Percentiles rank a stretch among this genome's conserved stretches.
These are phyloP conservation scores for Galerina sulciceps DNA, from an alignment of 768 basidiomycete species.

Conservation along the genomic window DNA sequence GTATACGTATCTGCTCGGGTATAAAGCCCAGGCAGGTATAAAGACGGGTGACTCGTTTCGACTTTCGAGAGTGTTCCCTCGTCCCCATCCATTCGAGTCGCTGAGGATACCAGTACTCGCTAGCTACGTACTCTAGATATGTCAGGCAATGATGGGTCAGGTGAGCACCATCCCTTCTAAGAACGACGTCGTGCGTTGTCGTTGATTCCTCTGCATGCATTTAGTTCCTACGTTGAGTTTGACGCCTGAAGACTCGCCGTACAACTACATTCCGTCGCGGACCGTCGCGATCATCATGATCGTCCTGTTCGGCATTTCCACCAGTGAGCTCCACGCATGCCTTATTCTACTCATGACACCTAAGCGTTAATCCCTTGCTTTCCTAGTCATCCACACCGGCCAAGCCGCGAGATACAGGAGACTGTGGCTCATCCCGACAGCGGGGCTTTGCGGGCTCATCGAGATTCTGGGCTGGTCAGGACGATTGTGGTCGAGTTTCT, in stretches of 20 bases:
- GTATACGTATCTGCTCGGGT: no score
- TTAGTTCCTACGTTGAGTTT: neutral
- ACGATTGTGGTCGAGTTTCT: conserved; percentile 26
- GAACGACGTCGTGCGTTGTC: no score
- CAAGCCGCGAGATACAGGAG: conserved; percentile 22
- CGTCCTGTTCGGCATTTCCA: conserved; percentile 41
- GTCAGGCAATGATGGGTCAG: neutral
- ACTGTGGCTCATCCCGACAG: conserved; percentile 30
- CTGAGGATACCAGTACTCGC: no score
- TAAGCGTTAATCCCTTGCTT: no score
- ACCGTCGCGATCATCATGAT: conserved; percentile 42
- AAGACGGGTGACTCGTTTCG: no score
- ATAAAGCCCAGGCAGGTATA: no score
- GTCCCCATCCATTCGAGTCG: no score
- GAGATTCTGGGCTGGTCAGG: conserved; percentile 29
- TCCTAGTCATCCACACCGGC: conserved; percentile 17
- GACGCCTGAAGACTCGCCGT: conserved; percentile 19
- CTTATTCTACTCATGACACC: neutral
- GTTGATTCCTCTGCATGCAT: neutral
- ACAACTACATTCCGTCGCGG: conserved; percentile 44
- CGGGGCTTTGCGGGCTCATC: conserved; percentile 24
- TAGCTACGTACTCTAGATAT: no score
- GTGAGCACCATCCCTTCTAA: neutral
- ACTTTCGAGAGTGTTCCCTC: no score
- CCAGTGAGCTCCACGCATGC: conserved; percentile 27